These are phyloP conservation scores for Raddia distichophylla DNA, from an alignment of 176 grass and related monocot species.

Conservation along the genomic window DNA sequence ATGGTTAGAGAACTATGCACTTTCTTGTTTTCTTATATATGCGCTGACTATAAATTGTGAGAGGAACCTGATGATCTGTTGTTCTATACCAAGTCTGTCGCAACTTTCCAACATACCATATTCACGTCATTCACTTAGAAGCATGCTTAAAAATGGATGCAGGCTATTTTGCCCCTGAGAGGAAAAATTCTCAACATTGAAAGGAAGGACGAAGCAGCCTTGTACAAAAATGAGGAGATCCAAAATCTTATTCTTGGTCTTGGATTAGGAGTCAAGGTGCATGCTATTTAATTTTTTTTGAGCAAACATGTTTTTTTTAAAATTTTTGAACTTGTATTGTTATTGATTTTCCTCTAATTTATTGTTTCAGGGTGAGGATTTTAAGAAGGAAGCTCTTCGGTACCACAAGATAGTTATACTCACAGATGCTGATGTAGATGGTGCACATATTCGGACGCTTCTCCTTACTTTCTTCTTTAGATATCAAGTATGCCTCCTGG, in stretches of 20 bases:
- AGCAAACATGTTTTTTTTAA: too few species aligned
- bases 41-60: conserved; percentile 17
- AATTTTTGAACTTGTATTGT: neutral
- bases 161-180: conserved; percentile 95
- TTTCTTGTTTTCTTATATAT: neutral
- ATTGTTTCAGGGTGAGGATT: conserved; percentile 94
- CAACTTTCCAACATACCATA: neutral
- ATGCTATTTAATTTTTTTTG: conserved; percentile 22
- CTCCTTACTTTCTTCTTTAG: conserved; percentile 99
- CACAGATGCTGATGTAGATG: conserved; percentile 98
- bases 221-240: conserved; percentile 99
- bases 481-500: conserved; percentile 73
- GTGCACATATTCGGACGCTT: conserved; percentile 93
- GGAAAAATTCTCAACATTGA: conserved; percentile 99
- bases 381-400: conserved; percentile 89
- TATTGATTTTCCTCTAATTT: conserved; percentile 41
- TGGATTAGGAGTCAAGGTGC: conserved; percentile 94
- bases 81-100: neutral
- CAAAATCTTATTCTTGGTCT: conserved; percentile 96
- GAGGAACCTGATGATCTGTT: conserved; percentile 21
- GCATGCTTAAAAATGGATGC: conserved; percentile 46
- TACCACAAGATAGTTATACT: conserved; percentile 99
- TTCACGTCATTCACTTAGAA: conserved; percentile 10
- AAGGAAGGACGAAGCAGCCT: conserved; percentile 91
- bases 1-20: neutral